These are phyloP conservation scores for Moesziomyces globuligerus DNA, from an alignment of 1,284 basidiomycete genomes.

Conservation along the genomic window DNA sequence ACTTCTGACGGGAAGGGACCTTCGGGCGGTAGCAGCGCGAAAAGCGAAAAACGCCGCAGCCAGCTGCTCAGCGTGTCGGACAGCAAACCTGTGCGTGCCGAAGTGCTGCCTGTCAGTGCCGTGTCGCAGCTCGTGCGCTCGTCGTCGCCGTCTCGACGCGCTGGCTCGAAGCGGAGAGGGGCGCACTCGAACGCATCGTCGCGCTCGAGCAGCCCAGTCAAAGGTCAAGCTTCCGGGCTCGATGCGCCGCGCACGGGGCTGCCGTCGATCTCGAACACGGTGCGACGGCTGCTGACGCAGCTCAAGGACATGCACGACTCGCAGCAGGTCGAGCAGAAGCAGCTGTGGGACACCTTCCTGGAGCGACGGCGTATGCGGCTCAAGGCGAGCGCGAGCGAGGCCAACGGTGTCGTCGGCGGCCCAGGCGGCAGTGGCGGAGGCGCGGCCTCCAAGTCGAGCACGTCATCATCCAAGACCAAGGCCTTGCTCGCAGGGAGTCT, in stretches of 20 bases:
- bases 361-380: conserved; percentile 71
- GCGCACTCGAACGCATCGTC: conserved; percentile 35
- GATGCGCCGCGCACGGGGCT: conserved; percentile 7
- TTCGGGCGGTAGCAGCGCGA: conserved; percentile 15
- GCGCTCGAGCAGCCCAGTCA: conserved; percentile 43
- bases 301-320: conserved; percentile 86
- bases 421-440: conserved; percentile 3
- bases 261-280: conserved; percentile 74
- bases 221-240: conserved; percentile 1
- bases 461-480: conserved; percentile 30
- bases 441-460: conserved; percentile 5
- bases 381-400: conserved; percentile 11
- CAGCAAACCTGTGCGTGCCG: conserved; percentile 64
- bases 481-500: conserved; percentile 20
- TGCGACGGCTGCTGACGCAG: conserved; percentile 80
- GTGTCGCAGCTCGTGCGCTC: conserved; percentile 28
- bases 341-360: conserved; percentile 90
- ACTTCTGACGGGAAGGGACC: conserved; percentile 18
- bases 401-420: conserved; percentile 11
- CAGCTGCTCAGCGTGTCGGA: conserved; percentile 55
- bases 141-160: conserved; percentile 20
- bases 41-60: conserved; percentile 27
- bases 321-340: conserved; percentile 78
- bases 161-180: conserved; percentile 15
- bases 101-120: conserved; percentile 49